These are phyloP conservation scores for Basidiobolus meristosporus DNA, from an alignment of 371 early-diverging fungal species.

Conservation along the genomic window DNA sequence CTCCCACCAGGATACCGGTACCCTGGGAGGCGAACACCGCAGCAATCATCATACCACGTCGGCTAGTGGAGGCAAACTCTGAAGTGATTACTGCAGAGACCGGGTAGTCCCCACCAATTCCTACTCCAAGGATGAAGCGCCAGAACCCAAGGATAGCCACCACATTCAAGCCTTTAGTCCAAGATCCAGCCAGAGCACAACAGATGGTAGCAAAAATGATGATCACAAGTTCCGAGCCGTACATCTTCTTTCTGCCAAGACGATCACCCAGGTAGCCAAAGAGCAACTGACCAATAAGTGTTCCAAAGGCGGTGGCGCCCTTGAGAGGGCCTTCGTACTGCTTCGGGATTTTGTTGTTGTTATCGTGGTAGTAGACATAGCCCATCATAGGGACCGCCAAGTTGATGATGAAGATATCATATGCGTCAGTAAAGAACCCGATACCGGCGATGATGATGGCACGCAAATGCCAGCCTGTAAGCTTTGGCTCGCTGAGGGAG, in stretches of 20 bases:
- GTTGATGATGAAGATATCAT: conserved; percentile 75
- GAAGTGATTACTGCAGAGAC: conserved; percentile 73
- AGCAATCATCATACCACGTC: conserved; percentile 49
- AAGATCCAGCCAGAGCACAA: conserved; percentile 51
- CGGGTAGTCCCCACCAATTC: conserved; percentile 76
- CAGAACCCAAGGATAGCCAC: conserved; percentile 67
- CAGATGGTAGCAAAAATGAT: conserved; percentile 59
- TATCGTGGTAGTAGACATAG: conserved; percentile 37
- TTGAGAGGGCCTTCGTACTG: conserved; percentile 53
- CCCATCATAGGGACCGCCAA: conserved; percentile 63
- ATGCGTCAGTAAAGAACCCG: conserved; percentile 78
- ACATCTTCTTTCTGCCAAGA: conserved; percentile 65
- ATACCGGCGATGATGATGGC: conserved; percentile 67
- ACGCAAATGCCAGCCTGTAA: conserved; percentile 62
- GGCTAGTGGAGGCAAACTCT: conserved; percentile 59
- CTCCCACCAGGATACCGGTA: no score
- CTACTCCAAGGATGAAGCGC: conserved; percentile 72
- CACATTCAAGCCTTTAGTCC: conserved; percentile 43
- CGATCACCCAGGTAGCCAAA: conserved; percentile 77
- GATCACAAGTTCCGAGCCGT: conserved; percentile 71
- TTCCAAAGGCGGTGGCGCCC: conserved; percentile 67
- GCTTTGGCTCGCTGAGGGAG: no score
- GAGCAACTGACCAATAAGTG: conserved; percentile 62
- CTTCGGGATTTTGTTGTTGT: conserved; percentile 27
- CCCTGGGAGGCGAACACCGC: conserved; percentile 87